Conservation (phyloP, 164 flowering plant species). For the Amborella trichopoda region DNA sequence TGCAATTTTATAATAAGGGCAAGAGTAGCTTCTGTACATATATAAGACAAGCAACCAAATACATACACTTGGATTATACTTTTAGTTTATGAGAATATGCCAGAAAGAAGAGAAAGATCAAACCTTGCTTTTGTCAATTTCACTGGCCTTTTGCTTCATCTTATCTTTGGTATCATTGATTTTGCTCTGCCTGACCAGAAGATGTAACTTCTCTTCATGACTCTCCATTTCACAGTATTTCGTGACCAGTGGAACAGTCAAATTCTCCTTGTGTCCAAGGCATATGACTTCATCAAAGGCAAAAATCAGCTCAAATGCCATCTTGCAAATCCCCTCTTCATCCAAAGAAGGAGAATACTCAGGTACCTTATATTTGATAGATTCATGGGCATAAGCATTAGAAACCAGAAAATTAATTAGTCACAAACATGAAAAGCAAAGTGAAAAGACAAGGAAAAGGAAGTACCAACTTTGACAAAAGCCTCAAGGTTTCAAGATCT, state of each 20-base stretch:
- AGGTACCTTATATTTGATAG: slow-evolving; percentile 4
- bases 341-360: slow-evolving; percentile 2
- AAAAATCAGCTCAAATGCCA: slow-evolving; percentile 3
- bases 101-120: neutral
- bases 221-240: slow-evolving; percentile 3
- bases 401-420: too few species aligned
- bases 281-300: slow-evolving; percentile 5
- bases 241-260: slow-evolving; percentile 1
- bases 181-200: neutral
- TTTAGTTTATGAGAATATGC: too few species aligned
- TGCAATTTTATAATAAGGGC: too few species aligned
- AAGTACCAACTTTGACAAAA: slow-evolving; percentile 93
- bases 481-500: slow-evolving; percentile 88
- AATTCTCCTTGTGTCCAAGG: slow-evolving; percentile 3
- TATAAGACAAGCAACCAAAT: too few species aligned
- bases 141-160: slow-evolving; percentile 1
- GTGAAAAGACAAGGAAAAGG: too few species aligned
- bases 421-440: too few species aligned
- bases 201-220: slow-evolving; percentile 1
- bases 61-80: too few species aligned
- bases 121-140: slow-evolving; percentile 4
- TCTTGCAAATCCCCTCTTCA: neutral
- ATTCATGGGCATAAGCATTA: too few species aligned
- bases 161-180: neutral
- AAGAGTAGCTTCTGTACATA: too few species aligned